Percentiles rank a stretch among this genome's conserved stretches.
These are phyloP conservation scores for Peltaster fructicola DNA, from an alignment of 2,329 filamentous ascomycete genomes.

Conservation along the genomic window DNA sequence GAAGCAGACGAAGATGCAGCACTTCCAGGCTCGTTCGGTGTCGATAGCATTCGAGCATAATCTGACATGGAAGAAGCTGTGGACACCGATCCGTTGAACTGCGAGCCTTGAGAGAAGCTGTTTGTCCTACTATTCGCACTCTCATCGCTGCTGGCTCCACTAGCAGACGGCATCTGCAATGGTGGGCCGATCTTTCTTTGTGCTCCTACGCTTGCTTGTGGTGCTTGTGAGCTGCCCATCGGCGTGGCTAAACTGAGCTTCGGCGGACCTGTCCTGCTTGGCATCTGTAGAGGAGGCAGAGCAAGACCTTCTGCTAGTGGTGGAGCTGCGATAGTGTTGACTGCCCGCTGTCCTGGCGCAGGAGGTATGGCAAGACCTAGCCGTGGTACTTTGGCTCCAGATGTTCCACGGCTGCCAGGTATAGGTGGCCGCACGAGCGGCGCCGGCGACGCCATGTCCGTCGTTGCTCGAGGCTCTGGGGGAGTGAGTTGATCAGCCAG, in stretches of 20 bases:
- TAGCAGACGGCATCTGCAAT: constrained; percentile 35
- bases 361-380: constrained; percentile 81
- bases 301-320: constrained; percentile 19
- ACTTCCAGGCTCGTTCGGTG: constrained; percentile 58
- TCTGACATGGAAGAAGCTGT: constrained; percentile 82
- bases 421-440: constrained; percentile 72
- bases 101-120: constrained; percentile 60
- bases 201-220: constrained; percentile 44
- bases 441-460: constrained; percentile 55
- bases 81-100: constrained; percentile 64
- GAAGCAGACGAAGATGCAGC: constrained; percentile 63
- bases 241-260: constrained; percentile 73
- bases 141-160: constrained; percentile 51
- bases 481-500: constrained; percentile 13
- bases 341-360: constrained; percentile 65
- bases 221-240: constrained; percentile 59
- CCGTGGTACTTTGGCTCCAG: constrained; percentile 37
- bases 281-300: constrained; percentile 19
- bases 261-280: constrained; percentile 48
- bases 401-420: constrained; percentile 42
- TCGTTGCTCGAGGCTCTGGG: constrained; percentile 13
- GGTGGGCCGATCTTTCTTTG: constrained; percentile 34
- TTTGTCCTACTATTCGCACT: constrained; percentile 69
- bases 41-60: constrained; percentile 55
- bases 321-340: constrained; percentile 27